phyloP scores from a whole-genome alignment of 2,329 filamentous ascomycete genomes.

The Aureobasidium sp. region DNA sequence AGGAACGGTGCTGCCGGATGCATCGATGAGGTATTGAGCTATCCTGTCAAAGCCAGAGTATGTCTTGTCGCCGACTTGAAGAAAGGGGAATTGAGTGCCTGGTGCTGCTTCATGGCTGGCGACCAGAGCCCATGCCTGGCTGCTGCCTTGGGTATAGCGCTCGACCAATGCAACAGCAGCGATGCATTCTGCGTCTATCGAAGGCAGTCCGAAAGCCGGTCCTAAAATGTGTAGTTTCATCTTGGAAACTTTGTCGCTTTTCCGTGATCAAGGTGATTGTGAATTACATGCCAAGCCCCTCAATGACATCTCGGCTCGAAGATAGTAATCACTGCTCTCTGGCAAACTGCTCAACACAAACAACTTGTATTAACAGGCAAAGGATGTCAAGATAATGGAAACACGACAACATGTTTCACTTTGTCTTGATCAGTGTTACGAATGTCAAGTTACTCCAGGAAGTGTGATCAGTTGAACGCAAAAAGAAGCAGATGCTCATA shows the following conservation, averaged over 20 bases:
- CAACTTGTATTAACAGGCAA: no score
- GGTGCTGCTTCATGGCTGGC: conserved; percentile 38
- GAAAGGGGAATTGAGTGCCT: conserved; percentile 21
- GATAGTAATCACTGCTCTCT: no score
- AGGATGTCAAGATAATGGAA: no score
- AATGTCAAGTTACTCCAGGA: no score
- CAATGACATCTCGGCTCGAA: not conserved
- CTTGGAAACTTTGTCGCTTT: not conserved
- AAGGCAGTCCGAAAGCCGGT: conserved; percentile 77
- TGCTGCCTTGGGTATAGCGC: conserved; percentile 17
- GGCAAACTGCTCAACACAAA: no score
- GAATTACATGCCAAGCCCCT: not conserved
- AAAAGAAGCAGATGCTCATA: no score
- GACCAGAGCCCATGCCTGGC: conserved; percentile 55
- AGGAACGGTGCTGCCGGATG: conserved; percentile 24
- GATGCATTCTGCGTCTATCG: conserved; percentile 84
- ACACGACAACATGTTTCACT: no score
- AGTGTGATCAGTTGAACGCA: no score
- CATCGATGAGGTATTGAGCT: conserved; percentile 44
- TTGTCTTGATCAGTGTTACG: no score
- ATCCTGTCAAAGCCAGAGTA: conserved; percentile 55
- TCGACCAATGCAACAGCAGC: conserved; percentile 71
- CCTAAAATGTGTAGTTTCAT: conserved; percentile 73
- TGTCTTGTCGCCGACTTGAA: conserved; percentile 48
- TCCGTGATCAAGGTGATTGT: not conserved